Percentiles rank a stretch among this genome's conserved stretches.
These are phyloP conservation scores for Casaregolazyma suthepensis DNA, from an alignment of 1,139 yeast species.

Conservation along the genomic window DNA sequence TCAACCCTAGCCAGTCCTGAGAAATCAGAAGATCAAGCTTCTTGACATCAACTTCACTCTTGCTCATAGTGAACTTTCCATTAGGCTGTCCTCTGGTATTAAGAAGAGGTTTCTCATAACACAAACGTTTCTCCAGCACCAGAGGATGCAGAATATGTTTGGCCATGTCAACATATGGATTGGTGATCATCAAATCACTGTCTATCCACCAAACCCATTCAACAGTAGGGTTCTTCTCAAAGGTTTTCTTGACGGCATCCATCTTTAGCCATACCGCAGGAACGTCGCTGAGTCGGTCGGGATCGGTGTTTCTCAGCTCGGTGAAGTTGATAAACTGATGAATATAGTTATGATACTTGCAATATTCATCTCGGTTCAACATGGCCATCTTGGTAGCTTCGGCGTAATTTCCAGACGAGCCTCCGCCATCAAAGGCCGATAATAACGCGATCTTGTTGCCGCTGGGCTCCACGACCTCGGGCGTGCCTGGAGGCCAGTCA, in stretches of 20 bases:
- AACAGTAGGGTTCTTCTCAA: slow-evolving; percentile 26
- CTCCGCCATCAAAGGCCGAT: slow-evolving; percentile 30
- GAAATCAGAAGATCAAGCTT: slow-evolving; percentile 25
- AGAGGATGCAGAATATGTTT: slow-evolving; percentile 24
- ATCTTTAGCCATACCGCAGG: slow-evolving; percentile 30
- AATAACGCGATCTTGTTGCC: slow-evolving; percentile 27
- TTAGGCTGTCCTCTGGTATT: slow-evolving; percentile 17
- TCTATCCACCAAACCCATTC: slow-evolving; percentile 37
- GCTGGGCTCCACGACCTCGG: slow-evolving; percentile 16
- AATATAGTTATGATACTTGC: slow-evolving; percentile 28
- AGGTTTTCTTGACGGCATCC: slow-evolving; percentile 28
- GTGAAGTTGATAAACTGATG: slow-evolving; percentile 28
- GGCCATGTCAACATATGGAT: slow-evolving; percentile 28
- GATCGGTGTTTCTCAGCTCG: slow-evolving; percentile 11
- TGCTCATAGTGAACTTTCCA: slow-evolving; percentile 14
- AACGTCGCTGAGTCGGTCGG: slow-evolving; percentile 9
- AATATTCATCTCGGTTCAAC: slow-evolving; percentile 30
- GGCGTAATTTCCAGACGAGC: slow-evolving; percentile 20
- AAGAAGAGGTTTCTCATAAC: slow-evolving; percentile 15
- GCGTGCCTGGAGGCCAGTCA: slow-evolving; percentile 3
- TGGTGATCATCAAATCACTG: slow-evolving; percentile 30
- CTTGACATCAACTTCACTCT: slow-evolving; percentile 18
- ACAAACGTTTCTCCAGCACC: background rate
- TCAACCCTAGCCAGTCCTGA: slow-evolving; percentile 31
- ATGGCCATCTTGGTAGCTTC: slow-evolving; percentile 25